phyloP scores from a whole-genome alignment of 2,329 filamentous ascomycete species.

The Talaromyces sp. region DNA sequence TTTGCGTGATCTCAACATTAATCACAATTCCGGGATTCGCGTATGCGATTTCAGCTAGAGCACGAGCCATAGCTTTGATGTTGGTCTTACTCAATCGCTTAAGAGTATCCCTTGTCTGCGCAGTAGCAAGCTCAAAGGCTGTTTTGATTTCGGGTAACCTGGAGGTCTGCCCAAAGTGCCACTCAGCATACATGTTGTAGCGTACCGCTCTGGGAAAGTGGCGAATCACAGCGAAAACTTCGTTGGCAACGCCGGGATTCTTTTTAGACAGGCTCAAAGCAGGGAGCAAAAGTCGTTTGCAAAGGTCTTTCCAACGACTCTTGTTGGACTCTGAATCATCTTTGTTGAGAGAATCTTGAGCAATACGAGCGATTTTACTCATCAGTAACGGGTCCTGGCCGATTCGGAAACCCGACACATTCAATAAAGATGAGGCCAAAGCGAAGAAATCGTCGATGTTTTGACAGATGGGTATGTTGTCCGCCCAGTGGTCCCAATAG shows the following conservation, averaged over 20 bases:
- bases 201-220: slow-evolving; percentile 71
- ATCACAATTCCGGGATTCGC: slow-evolving; percentile 90
- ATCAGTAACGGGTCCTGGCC: slow-evolving; percentile 76
- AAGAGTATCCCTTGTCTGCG: slow-evolving; percentile 79
- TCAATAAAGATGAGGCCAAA: slow-evolving; percentile 78
- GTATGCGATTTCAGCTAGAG: slow-evolving; percentile 86
- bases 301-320: slow-evolving; percentile 77
- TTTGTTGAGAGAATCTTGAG: slow-evolving; percentile 66
- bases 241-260: slow-evolving; percentile 80
- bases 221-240: slow-evolving; percentile 79
- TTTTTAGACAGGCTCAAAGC: slow-evolving; percentile 79
- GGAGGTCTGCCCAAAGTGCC: slow-evolving; percentile 77
- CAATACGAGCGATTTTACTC: slow-evolving; percentile 81
- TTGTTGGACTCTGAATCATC: slow-evolving; percentile 69
- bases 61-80: slow-evolving; percentile 77
- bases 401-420: slow-evolving; percentile 82
- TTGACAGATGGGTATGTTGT: slow-evolving; percentile 89
- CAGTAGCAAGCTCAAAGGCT: slow-evolving; percentile 71
- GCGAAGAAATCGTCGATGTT: slow-evolving; percentile 86
- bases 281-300: slow-evolving; percentile 80
- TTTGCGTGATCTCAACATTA: slow-evolving; percentile 79
- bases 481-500: slow-evolving; percentile 96
- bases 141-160: slow-evolving; percentile 71
- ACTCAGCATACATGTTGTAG: slow-evolving; percentile 89
- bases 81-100: slow-evolving; percentile 89